These are phyloP conservation scores for Exserohilum rostratum DNA, from an alignment of 2,329 filamentous ascomycete genomes.

Conservation along the genomic window DNA sequence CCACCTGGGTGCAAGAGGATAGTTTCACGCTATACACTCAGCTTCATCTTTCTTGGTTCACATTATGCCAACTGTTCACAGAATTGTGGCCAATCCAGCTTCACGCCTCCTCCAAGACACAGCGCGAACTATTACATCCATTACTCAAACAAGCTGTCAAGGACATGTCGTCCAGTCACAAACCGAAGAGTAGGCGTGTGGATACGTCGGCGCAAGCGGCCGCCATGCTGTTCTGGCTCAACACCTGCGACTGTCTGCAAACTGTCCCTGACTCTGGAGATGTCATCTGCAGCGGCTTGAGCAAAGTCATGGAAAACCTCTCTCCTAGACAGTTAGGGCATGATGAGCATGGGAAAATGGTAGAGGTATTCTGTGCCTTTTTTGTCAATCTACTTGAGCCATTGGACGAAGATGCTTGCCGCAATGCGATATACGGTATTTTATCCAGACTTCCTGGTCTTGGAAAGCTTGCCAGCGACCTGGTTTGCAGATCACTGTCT, in stretches of 20 bases:
- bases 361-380: constrained; percentile 36
- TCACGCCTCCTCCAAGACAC: constrained; percentile 32
- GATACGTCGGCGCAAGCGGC: constrained; percentile 28
- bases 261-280: constrained; percentile 30
- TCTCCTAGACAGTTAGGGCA: constrained; percentile 18
- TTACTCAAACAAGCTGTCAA: constrained; percentile 35
- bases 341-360: constrained; percentile 22
- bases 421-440: constrained; percentile 24
- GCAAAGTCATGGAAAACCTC: constrained; percentile 31
- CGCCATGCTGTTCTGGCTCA: constrained; percentile 37
- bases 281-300: constrained; percentile 25
- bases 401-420: constrained; percentile 22
- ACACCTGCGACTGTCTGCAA: constrained; percentile 31
- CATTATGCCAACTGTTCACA: constrained; percentile 33
- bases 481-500: constrained; percentile 26
- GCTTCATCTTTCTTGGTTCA: constrained; percentile 35
- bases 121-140: constrained; percentile 32
- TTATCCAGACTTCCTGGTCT: constrained; percentile 25
- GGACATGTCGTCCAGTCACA: constrained; percentile 23
- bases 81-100: constrained; percentile 42
- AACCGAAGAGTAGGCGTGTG: constrained; percentile 13
- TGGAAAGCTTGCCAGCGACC: constrained; percentile 3
- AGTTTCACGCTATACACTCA: constrained; percentile 22
- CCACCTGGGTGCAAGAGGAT: constrained; percentile 28
- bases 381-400: constrained; percentile 33